A percentile compares a stretch with the other conserved stretches of the same genome.
phyloP scores from a whole-genome alignment of 148 eudicot species.

The Chenopodium formosanum region DNA sequence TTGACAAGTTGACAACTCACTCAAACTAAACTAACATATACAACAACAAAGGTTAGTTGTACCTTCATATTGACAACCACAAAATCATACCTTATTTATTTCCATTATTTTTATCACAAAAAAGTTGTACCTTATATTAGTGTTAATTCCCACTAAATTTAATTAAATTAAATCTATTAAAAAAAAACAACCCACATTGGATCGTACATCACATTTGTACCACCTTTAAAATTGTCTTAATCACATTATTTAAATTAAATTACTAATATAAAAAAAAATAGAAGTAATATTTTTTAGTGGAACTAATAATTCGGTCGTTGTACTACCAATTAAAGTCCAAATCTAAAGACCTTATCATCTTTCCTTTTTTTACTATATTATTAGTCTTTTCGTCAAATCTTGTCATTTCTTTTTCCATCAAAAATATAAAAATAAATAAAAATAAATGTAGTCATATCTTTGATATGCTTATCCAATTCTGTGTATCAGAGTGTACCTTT shows the following conservation, averaged over 20 bases:
- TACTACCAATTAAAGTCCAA: neutral
- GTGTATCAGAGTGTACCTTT: conserved; percentile 2
- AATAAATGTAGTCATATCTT: too few species aligned
- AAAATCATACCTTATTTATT: too few species aligned
- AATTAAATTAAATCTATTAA: too few species aligned
- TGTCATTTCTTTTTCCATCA: neutral
- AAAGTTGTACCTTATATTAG: too few species aligned
- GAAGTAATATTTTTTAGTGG: too few species aligned
- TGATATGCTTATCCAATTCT: neutral
- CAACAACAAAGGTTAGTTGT: neutral
- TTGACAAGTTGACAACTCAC: neutral
- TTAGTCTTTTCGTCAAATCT: neutral
- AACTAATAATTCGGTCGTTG: conserved; percentile 1
- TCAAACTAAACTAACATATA: too few species aligned
- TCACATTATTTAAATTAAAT: neutral
- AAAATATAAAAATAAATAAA: too few species aligned
- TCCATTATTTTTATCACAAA: too few species aligned
- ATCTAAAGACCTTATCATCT: neutral
- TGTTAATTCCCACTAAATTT: too few species aligned
- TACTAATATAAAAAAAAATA: neutral
- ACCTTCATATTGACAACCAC: neutral
- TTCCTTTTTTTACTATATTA: neutral
- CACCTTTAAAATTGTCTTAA: neutral
- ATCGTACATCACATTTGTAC: neutral
- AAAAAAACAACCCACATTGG: neutral